Conservation (phyloP, 164 flowering plant genomes). For the Chimonanthus praecox region DNA sequence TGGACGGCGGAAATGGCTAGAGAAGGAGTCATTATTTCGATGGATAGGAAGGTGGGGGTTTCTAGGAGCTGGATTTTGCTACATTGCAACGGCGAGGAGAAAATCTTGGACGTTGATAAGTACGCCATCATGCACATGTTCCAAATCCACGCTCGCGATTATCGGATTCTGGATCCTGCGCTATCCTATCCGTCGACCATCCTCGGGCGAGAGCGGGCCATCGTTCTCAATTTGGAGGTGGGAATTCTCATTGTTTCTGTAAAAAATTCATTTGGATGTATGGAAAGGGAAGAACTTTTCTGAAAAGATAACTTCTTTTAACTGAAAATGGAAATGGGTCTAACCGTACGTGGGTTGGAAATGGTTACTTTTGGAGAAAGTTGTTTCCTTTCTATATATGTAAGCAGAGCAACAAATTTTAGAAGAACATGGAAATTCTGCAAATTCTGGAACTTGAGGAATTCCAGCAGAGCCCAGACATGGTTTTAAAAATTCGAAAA, state of each 20-base stretch:
- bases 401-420: no score
- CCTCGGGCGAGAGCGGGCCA: constrained; percentile 77
- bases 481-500: no score
- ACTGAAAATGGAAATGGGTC: no score
- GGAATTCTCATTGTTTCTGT: neutral
- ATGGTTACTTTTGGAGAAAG: no score
- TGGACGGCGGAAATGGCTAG: constrained; percentile 33
- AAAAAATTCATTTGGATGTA: no score
- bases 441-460: no score
- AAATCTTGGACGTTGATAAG: constrained; percentile 72
- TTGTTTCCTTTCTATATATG: no score
- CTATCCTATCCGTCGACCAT: constrained; percentile 91
- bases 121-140: constrained; percentile 85
- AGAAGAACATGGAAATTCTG: no score
- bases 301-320: no score
- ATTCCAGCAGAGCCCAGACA: no score
- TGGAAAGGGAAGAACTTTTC: no score
- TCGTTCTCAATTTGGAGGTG: constrained; percentile 93
- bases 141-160: constrained; percentile 86
- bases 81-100: constrained; percentile 51
- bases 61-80: constrained; percentile 74
- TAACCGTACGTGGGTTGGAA: no score
- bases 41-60: constrained; percentile 54
- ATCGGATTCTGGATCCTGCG: constrained; percentile 83
- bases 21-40: constrained; percentile 36